Conservation (phyloP, 495 filamentous ascomycete species). For the Penicillium salamii region DNA sequence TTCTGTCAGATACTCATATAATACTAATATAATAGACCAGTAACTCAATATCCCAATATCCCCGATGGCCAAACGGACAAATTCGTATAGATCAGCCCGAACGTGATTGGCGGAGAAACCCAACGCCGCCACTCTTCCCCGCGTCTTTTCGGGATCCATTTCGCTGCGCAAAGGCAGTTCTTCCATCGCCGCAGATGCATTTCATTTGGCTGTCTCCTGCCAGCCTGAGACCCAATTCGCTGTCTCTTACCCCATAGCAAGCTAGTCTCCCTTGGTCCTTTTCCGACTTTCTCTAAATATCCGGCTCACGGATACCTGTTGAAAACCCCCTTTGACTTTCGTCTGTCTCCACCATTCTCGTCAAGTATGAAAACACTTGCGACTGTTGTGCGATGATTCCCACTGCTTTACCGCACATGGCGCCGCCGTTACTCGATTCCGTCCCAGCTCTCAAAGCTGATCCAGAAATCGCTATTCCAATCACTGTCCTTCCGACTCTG, state of each 20-base stretch:
- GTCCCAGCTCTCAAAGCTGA: conserved; percentile 1
- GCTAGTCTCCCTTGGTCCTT: not conserved
- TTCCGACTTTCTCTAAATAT: not conserved
- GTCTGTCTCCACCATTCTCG: not conserved
- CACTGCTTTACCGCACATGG: conserved; percentile 38
- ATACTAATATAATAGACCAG: too few species aligned
- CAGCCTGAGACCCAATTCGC: not conserved
- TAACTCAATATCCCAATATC: too few species aligned
- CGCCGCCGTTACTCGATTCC: conserved; percentile 31
- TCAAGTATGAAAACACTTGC: conserved; percentile 29
- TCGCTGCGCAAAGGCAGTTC: conserved; percentile 10
- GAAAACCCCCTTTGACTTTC: not conserved
- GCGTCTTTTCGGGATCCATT: conserved; percentile 12
- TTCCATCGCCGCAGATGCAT: conserved; percentile 10
- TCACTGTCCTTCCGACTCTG: conserved; percentile 10
- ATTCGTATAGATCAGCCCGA: not conserved
- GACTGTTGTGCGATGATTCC: conserved; percentile 42
- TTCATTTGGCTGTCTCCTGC: not conserved
- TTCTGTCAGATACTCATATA: not conserved
- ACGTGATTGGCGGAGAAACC: conserved; percentile 42
- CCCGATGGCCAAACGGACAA: too few species aligned
- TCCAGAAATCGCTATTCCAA: not conserved
- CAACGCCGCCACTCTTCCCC: conserved; percentile 22
- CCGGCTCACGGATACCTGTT: not conserved
- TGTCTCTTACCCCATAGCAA: not conserved